Evolutionary conservation across 176 grass and related monocot genomes (phyloP).

Genomic region (Musa beccarii): DNA sequence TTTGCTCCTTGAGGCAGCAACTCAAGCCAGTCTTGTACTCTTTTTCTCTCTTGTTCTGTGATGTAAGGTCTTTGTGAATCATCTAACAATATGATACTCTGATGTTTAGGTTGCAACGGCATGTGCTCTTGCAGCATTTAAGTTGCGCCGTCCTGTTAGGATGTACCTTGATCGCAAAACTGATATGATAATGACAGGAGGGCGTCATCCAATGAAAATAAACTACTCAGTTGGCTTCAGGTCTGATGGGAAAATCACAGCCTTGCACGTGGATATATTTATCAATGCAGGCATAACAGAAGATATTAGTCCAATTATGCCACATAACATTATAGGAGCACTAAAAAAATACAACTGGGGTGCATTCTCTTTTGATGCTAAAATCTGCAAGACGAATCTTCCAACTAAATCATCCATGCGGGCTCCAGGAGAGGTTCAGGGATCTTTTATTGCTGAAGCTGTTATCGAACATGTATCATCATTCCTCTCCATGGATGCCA

Average conservation of each 20-base stretch:
- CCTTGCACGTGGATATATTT: slow-evolving; percentile 45
- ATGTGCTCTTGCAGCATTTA: slow-evolving; percentile 57
- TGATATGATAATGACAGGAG: slow-evolving; percentile 64
- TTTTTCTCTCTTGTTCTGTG: not conserved
- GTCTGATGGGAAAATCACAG: slow-evolving; percentile 64
- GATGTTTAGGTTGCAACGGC: slow-evolving; percentile 48
- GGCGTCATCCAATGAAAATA: slow-evolving; percentile 64
- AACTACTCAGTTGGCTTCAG: slow-evolving; percentile 71
- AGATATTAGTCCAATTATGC: slow-evolving; percentile 49
- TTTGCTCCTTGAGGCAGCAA: not conserved
- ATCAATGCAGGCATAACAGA: slow-evolving; percentile 59
- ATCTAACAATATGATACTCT: not conserved
- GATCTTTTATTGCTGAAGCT: slow-evolving; percentile 80
- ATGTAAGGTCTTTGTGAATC: not conserved
- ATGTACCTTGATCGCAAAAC: slow-evolving; percentile 72
- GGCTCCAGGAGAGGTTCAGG: slow-evolving; percentile 60
- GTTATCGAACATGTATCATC: slow-evolving; percentile 77
- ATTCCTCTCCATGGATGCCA: slow-evolving; percentile 35
- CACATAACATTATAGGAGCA: slow-evolving; percentile 5
- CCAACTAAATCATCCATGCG: slow-evolving; percentile 57
- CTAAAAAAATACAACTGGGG: slow-evolving; percentile 90
- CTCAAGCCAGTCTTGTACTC: not conserved
- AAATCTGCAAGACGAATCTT: slow-evolving; percentile 72
- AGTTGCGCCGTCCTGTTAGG: slow-evolving; percentile 45
- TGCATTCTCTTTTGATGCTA: slow-evolving; percentile 47